Conservation (phyloP, 2,329 filamentous ascomycete species). For the Colletotrichum lini region DNA sequence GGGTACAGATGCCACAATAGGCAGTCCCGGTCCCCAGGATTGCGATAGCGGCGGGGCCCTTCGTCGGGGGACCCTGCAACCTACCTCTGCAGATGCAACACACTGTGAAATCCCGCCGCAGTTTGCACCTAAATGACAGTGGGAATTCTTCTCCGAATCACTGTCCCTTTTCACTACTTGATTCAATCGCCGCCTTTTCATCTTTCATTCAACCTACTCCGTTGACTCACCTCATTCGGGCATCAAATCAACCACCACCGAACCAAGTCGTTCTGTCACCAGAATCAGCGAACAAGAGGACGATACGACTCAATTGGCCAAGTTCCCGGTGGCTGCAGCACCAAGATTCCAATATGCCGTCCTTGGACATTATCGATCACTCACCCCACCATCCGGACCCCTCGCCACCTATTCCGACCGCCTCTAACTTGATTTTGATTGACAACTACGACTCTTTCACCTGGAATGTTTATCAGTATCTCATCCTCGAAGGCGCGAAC, state of each 20-base stretch:
- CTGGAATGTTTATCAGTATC: constrained; percentile 99
- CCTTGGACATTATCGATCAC: constrained; percentile 76
- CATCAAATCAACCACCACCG: constrained; percentile 3
- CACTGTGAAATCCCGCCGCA: constrained; percentile 4
- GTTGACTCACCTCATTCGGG: constrained; percentile 27
- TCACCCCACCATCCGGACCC: constrained; percentile 88
- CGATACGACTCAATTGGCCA: constrained; percentile 3
- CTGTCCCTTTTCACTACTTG: constrained; percentile 11
- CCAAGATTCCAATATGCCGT: constrained; percentile 59
- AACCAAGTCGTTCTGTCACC: not conserved
- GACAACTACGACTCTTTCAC: constrained; percentile 99
- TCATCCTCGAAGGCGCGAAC: constrained; percentile 93
- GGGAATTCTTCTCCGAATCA: constrained; percentile 6
- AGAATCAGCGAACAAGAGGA: not conserved
- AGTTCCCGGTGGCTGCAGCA: not conserved
- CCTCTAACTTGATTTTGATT: constrained; percentile 93
- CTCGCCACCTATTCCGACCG: constrained; percentile 79
- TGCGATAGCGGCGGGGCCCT: constrained; percentile 37
- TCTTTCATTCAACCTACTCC: constrained; percentile 10
- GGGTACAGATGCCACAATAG: constrained; percentile 32
- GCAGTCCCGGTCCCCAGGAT: constrained; percentile 37
- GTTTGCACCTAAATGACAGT: not conserved
- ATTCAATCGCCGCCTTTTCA: constrained; percentile 32
- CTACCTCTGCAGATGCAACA: not conserved
- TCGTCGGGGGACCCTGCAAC: constrained; percentile 10